phyloP scores from a whole-genome alignment of 768 basidiomycete genomes.

The Coprinellus aureogranulatus region DNA sequence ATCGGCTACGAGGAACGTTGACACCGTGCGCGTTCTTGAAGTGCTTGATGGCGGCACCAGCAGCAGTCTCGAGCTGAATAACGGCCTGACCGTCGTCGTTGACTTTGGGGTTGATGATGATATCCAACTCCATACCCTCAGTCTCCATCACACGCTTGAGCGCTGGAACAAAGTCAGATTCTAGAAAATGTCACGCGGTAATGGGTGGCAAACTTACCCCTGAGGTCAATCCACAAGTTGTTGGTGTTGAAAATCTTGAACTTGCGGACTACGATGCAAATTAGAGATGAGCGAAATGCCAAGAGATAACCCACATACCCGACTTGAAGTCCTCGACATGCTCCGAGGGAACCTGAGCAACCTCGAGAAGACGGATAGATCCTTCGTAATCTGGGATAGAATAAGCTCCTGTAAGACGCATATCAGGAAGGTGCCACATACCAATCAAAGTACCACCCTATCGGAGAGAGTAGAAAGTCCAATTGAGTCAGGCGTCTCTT shows the following conservation, averaged over 20 bases:
- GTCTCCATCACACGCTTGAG: slow-evolving; percentile 88
- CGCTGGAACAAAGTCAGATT: slow-evolving; percentile 43
- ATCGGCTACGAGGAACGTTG: slow-evolving; percentile 91
- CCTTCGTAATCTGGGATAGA: slow-evolving; percentile 69
- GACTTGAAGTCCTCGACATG: slow-evolving; percentile 95
- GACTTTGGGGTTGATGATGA: slow-evolving; percentile 90
- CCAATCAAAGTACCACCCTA: slow-evolving; percentile 84
- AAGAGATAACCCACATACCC: slow-evolving; percentile 32
- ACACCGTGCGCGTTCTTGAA: slow-evolving; percentile 90
- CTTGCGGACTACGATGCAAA: slow-evolving; percentile 56
- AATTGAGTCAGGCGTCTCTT: background rate
- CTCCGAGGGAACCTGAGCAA: slow-evolving; percentile 91
- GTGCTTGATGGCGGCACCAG: slow-evolving; percentile 92
- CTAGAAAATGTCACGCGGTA: background rate
- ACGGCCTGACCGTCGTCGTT: slow-evolving; percentile 85
- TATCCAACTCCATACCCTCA: slow-evolving; percentile 87
- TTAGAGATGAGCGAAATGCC: slow-evolving; percentile 4
- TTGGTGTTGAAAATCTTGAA: slow-evolving; percentile 95
- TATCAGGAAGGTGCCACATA: slow-evolving; percentile 15
- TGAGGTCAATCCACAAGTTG: slow-evolving; percentile 78
- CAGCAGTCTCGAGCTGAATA: slow-evolving; percentile 88
- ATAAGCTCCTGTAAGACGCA: background rate
- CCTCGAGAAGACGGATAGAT: slow-evolving; percentile 83
- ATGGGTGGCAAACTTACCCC: slow-evolving; percentile 43
- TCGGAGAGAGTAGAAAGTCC: slow-evolving; percentile 48